These are phyloP conservation scores for Leccinum pachyderme DNA, from an alignment of 1,284 basidiomycete genomes.

Conservation along the genomic window DNA sequence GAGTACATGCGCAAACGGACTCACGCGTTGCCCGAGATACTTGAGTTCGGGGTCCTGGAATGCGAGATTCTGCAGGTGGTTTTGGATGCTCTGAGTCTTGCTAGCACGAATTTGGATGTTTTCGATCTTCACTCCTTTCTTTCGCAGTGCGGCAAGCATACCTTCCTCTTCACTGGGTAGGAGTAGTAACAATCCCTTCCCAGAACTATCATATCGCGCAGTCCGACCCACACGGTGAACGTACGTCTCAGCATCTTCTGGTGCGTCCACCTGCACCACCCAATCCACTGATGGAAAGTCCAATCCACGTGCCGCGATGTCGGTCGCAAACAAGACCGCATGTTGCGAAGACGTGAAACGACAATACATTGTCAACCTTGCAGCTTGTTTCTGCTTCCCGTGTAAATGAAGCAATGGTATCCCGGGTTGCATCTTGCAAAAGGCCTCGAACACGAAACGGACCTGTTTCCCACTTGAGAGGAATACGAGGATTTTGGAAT, in stretches of 20 bases:
- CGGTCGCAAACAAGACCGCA: constrained; percentile 91
- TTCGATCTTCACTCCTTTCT: constrained; percentile 74
- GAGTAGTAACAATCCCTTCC: constrained; percentile 83
- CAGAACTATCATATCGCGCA: constrained; percentile 89
- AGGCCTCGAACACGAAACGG: constrained; percentile 95
- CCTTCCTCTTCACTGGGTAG: constrained; percentile 92
- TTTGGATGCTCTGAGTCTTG: constrained; percentile 84
- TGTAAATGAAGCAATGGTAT: constrained; percentile 89
- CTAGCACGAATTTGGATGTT: constrained; percentile 91
- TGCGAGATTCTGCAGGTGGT: constrained; percentile 89
- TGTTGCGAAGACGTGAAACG: constrained; percentile 79
- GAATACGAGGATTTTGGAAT: constrained; percentile 92
- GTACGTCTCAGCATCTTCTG: constrained; percentile 98
- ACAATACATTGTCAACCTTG: constrained; percentile 79
- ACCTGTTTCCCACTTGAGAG: constrained; percentile 96
- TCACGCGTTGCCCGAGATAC: constrained; percentile 89
- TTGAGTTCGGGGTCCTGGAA: constrained; percentile 98
- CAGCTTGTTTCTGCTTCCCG: constrained; percentile 95
- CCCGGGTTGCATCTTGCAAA: constrained; percentile 94
- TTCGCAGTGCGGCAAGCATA: constrained; percentile 70
- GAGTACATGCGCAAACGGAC: constrained; percentile 27
- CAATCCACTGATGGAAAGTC: constrained; percentile 98
- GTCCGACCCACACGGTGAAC: constrained; percentile 97
- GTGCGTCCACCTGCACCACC: constrained; percentile 97
- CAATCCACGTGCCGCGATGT: constrained; percentile 94